Evolutionary conservation across 1,284 basidiomycete species (phyloP).

Genomic region (Cryptococcus sp.): DNA sequence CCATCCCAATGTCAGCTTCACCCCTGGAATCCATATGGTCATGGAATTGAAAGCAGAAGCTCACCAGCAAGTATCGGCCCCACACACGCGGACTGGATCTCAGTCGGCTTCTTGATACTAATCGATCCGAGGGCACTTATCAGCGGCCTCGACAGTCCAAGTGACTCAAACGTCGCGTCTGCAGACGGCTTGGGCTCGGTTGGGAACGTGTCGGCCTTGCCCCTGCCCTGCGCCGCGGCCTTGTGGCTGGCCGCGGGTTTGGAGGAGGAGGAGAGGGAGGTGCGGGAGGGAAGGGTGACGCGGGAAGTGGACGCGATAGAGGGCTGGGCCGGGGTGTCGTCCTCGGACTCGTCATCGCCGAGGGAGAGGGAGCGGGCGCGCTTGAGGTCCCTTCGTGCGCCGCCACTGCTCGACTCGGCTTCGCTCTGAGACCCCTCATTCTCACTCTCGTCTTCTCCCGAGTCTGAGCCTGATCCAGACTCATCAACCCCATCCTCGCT

Average conservation of each 20-base stretch:
- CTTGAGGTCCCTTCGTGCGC: slow-evolving; percentile 5
- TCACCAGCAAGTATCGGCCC: slow-evolving; percentile 77
- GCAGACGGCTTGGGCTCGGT: slow-evolving; percentile 68
- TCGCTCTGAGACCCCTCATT: slow-evolving; percentile 9
- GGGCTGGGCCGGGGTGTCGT: background rate
- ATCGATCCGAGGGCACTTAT: slow-evolving; percentile 70
- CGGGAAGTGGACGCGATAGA: slow-evolving; percentile 26
- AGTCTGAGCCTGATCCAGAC: background rate
- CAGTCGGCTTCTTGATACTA: slow-evolving; percentile 81
- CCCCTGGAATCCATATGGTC: background rate
- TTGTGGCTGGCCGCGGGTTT: background rate
- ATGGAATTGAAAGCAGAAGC: too few species aligned
- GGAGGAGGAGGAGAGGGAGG: background rate
- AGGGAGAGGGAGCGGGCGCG: slow-evolving; percentile 3
- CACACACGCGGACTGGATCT: slow-evolving; percentile 86
- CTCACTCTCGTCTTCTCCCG: slow-evolving; percentile 13
- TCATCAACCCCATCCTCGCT: slow-evolving; percentile 14
- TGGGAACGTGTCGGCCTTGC: slow-evolving; percentile 52
- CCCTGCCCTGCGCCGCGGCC: background rate
- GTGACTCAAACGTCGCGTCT: slow-evolving; percentile 60
- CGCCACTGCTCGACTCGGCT: background rate
- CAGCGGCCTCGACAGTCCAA: slow-evolving; percentile 72
- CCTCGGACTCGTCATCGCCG: slow-evolving; percentile 4
- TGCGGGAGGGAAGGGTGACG: slow-evolving; percentile 23
- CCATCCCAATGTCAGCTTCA: slow-evolving; percentile 22